These are phyloP conservation scores for Micractinium sp. DNA, from an alignment of 139 green algal species.

Conservation along the genomic window DNA sequence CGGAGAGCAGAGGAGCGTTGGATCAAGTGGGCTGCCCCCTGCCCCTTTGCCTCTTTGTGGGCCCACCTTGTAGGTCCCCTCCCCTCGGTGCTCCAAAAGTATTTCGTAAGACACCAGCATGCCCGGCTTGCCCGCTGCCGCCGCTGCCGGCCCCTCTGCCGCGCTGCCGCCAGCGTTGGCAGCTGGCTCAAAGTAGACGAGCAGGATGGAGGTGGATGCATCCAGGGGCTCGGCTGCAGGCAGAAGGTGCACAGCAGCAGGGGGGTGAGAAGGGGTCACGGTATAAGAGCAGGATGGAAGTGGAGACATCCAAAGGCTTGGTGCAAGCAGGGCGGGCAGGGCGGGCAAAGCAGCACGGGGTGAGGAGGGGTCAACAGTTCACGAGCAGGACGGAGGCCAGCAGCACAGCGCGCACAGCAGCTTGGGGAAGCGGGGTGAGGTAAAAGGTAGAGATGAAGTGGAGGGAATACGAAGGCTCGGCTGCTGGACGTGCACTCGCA, in stretches of 20 bases:
- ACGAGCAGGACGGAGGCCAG: too few species aligned
- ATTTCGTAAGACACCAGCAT: slow-evolving; percentile 28
- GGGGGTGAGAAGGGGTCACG: background rate
- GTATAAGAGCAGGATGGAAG: too few species aligned
- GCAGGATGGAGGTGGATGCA: slow-evolving; percentile 34
- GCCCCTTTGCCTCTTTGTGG: background rate
- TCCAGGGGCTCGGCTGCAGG: slow-evolving; percentile 42
- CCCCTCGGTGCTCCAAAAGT: slow-evolving; percentile 32
- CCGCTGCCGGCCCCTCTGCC: background rate
- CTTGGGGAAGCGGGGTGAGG: too few species aligned
- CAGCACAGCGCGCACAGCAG: too few species aligned
- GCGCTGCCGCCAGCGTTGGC: background rate
- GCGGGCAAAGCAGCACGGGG: too few species aligned
- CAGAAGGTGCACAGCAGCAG: background rate
- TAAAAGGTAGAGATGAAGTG: too few species aligned
- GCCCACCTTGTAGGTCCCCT: slow-evolving; percentile 29
- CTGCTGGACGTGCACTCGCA: background rate
- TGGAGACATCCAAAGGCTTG: too few species aligned
- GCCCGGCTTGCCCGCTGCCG: background rate
- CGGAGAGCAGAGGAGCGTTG: too few species aligned
- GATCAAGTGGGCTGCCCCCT: too few species aligned
- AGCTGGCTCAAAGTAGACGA: slow-evolving; percentile 27
- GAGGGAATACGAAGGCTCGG: too few species aligned
- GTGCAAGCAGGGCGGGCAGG: too few species aligned
- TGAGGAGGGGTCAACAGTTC: too few species aligned